A percentile compares a stretch with the other conserved stretches of the same genome.
Evolutionary conservation across 2,329 filamentous ascomycete genomes (phyloP).

Genomic region (Phyllosticta ampelicida): DNA sequence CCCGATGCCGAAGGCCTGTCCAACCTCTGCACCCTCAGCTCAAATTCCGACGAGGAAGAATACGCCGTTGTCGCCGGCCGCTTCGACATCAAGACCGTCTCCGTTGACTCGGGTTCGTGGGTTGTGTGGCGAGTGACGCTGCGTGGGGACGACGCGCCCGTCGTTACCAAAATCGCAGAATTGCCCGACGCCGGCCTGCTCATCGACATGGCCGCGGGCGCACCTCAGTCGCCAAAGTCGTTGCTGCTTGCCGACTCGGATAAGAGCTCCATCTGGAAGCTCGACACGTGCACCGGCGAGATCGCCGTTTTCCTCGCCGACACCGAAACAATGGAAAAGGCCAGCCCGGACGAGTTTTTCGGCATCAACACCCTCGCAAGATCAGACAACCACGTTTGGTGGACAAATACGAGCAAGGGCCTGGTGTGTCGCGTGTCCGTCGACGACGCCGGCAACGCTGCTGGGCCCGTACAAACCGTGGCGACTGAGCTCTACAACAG

Average conservation of each 20-base stretch:
- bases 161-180: conserved; percentile 2
- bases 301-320: conserved; percentile 3
- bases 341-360: conserved; percentile 5
- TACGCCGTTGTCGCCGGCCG: conserved; percentile 7
- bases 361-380: conserved; percentile 9
- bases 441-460: background rate
- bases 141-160: background rate
- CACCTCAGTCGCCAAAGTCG: background rate
- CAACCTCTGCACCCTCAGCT: conserved; percentile 3
- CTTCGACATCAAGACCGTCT: background rate
- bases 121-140: conserved; percentile 8
- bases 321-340: conserved; percentile 5
- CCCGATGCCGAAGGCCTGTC: conserved; percentile 7
- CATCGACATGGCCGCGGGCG: background rate
- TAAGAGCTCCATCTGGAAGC: conserved; percentile 8
- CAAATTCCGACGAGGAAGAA: background rate
- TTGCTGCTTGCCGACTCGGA: conserved; percentile 8
- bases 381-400: conserved; percentile 6
- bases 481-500: conserved; percentile 3
- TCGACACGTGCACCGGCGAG: conserved; percentile 2
- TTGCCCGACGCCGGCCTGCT: conserved; percentile 6
- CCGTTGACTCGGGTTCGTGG: background rate
- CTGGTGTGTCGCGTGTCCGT: conserved; percentile 8
- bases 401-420: conserved; percentile 9
- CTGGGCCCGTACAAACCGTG: conserved; percentile 5